Evolutionary conservation across 768 basidiomycete species (phyloP).

Genomic region (Panaeolus papilionaceus): DNA sequence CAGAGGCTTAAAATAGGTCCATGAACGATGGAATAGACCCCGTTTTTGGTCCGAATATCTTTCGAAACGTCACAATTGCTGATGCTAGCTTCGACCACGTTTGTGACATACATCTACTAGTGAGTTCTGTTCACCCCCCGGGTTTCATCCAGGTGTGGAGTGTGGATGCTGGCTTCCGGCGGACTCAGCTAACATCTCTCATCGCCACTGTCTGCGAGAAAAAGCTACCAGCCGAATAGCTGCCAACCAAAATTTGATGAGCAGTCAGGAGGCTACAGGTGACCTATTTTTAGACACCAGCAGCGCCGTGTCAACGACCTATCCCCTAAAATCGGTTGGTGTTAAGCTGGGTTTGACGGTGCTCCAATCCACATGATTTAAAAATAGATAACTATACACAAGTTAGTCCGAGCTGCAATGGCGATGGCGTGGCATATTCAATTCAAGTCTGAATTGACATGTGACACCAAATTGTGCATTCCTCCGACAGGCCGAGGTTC

Average conservation of each 20-base stretch:
- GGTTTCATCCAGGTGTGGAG: too few relatives aligned
- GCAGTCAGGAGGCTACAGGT: too few relatives aligned
- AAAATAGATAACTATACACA: neutral
- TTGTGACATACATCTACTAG: neutral
- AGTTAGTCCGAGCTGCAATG: neutral
- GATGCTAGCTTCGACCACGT: neutral
- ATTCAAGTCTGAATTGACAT: neutral
- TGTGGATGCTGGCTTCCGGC: neutral
- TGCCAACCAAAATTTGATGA: too few relatives aligned
- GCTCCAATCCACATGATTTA: neutral
- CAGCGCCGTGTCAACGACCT: neutral
- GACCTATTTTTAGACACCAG: neutral
- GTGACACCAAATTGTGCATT: neutral
- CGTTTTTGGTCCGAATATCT: constrained; percentile 1
- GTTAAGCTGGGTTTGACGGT: neutral
- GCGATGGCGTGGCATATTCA: neutral
- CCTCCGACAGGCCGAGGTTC: neutral
- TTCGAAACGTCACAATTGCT: neutral
- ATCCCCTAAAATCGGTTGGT: neutral
- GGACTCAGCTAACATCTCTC: neutral
- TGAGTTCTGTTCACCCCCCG: neutral
- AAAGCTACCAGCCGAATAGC: too few relatives aligned
- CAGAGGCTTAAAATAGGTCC: neutral
- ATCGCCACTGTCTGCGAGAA: neutral
- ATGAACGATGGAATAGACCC: neutral